Base-by-base conservation (phyloP, 1,284 basidiomycete species). In the Inonotus hispidus region DNA sequence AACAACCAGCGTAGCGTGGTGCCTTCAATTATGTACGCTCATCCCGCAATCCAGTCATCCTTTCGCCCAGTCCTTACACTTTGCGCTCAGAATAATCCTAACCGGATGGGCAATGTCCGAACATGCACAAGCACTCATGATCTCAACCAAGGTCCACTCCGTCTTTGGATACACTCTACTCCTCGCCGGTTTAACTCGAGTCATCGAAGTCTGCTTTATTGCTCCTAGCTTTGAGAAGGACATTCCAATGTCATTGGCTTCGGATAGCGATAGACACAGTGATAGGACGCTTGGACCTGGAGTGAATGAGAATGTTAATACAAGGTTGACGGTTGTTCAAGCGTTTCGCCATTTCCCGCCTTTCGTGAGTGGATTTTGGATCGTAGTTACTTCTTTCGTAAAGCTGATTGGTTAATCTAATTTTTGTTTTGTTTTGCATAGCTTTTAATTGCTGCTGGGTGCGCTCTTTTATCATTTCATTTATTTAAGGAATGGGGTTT, bases 71-170 rank as follows among this genome's bases (percentile, higher is more conserved):
- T 46, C 50, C 37, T 60, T n/a, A 14, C 49, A 13, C 35, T 21
- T 39, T 53, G 14, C 29, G 8, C 3, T 50, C 65, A 93, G 90
- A 62, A 87, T 95, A 65, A 84, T 93, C 60, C 77, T 96, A 63
- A 96, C 94, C 0, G 95, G 95, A 1, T 98, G 93, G 90, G 95
- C 90, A 0, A 96, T 98, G 93, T 90, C 91, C 2, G 87, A 91
- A 45, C 95, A 98, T 67, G 84, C 84, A 1, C 95, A 98, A 75
- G 85, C 83, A 8, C 77, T 95, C 57, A 88, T 87, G 84, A 79
- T 95, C 53, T 92, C 91, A 0, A 91, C 92, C 1, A 88, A 86
- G 76, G 90, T 96, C 1, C 94, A 97, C 68, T 79, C 80, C 1
- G 79, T 88, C 59, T 96, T 97, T 67, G 95, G 94, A 13, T 82